Percentiles rank a stretch among this genome's conserved stretches.
These are phyloP conservation scores for Medicago ruthenica DNA, from an alignment of 306 rosid species.

Conservation along the genomic window DNA sequence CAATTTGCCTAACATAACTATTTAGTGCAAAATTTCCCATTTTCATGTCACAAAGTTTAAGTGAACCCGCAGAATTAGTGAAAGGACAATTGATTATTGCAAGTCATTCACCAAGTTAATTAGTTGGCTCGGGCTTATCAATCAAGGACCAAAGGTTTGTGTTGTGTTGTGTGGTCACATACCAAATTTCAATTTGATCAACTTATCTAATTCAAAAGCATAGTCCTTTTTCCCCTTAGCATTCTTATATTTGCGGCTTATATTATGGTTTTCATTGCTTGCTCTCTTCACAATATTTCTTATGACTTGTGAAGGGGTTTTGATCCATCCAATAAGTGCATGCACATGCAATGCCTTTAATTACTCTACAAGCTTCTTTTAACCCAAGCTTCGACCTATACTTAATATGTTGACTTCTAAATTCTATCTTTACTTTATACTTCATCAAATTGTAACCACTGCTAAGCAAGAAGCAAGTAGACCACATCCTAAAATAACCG, in stretches of 20 bases:
- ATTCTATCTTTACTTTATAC: background rate
- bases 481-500: background rate
- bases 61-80: background rate
- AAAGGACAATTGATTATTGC: background rate
- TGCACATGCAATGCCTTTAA: slow-evolving; percentile 46
- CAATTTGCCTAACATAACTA: background rate
- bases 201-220: no score
- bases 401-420: slow-evolving; percentile 27
- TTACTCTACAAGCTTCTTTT: slow-evolving; percentile 42
- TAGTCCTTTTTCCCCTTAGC: no score
- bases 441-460: slow-evolving; percentile 8
- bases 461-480: slow-evolving; percentile 20
- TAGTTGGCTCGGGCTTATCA: no score
- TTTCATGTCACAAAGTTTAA: background rate
- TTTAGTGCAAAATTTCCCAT: background rate
- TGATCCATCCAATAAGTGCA: slow-evolving; percentile 23
- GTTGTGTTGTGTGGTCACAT: no score
- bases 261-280: no score
- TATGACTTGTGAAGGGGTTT: slow-evolving; percentile 9
- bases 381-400: slow-evolving; percentile 32
- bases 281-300: background rate
- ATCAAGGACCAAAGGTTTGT: background rate
- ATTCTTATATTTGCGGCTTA: no score
- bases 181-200: no score
- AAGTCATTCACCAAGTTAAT: background rate